Base-by-base conservation (phyloP, 2,329 filamentous ascomycete species). In the Phaeosphaeriaceae sp. region DNA sequence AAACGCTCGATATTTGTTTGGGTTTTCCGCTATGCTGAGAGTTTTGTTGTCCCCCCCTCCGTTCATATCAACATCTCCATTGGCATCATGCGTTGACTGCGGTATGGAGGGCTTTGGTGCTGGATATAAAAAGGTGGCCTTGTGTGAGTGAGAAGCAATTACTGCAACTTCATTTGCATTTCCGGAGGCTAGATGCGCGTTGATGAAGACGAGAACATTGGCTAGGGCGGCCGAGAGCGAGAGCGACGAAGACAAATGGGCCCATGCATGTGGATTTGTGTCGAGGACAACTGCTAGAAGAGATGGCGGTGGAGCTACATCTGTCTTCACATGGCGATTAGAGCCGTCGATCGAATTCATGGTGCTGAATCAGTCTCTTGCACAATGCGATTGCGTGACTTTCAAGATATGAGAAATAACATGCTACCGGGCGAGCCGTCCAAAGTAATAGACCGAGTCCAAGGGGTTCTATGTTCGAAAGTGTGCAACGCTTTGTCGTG, bases 231-330 rank as follows among this genome's bases (percentile, higher is more conserved):
- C 87, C 41, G 89, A 89, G 52, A 99, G 83, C 21, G 93, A 86
- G 6, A 97, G 85, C 26, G 83, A 84, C 48, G 85, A 76, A 52
- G 87, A 81, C 36, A 97, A 83, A 52, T 90, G 81, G 6, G 90
- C 86, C 94, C 94, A 96, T 63, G 94, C 92, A 63, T 92, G 89
- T 2, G 94, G 94, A 72, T 99, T 99, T 20, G 93, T 97, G 78
- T 99, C 94, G 77, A 99, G 83, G 67, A 99, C 82, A 66, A 99
- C 87, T 61, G 91, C 88, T 43, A 97, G 85, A 29, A 99, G 86
- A 12, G 93, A 96, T 0, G 94, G 90, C 9, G 83, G 77, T 32
- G 81, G 79, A 49, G 80, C 83, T 82, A 73, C 70, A 39, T 71
- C 70, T 29, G 62, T 63, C 49, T 68, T 70, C 46, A 70, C 58